Evolutionary conservation across 2,329 filamentous ascomycete genomes (phyloP).

Genomic region (Talaromyces atroroseus): DNA sequence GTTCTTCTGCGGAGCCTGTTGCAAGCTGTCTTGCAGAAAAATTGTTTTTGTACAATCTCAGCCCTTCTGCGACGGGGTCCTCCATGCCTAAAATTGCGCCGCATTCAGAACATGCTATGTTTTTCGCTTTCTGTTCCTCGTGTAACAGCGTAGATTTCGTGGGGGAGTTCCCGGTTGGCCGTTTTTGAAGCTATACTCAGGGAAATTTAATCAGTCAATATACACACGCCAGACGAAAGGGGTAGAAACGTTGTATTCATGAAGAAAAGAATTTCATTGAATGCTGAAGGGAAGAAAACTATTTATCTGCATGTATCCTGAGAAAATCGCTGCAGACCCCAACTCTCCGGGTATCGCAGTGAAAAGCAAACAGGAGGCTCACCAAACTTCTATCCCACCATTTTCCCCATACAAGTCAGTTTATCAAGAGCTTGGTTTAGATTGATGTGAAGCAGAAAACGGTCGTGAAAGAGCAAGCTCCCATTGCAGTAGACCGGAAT

Average conservation of each 20-base stretch:
- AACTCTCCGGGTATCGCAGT: conserved; percentile 1
- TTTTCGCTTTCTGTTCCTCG: conserved; percentile 15
- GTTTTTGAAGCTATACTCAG: not conserved
- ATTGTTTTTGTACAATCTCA: conserved; percentile 48
- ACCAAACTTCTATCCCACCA: not conserved
- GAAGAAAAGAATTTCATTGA: not conserved
- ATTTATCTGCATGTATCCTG: conserved; percentile 9
- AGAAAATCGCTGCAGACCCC: conserved; percentile 9
- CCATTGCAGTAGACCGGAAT: conserved; percentile 15
- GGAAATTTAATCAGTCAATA: not conserved
- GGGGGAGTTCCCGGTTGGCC: conserved; percentile 27
- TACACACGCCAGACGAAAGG: not conserved
- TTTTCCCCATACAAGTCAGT: not conserved
- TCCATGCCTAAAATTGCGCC: conserved; percentile 34
- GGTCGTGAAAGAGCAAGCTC: not conserved
- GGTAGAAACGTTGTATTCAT: not conserved
- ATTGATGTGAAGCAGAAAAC: not conserved
- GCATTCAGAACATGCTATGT: conserved; percentile 29
- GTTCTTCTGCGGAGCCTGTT: conserved; percentile 14
- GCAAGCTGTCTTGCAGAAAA: conserved; percentile 24
- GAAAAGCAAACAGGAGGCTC: conserved; percentile 7
- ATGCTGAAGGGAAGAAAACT: not conserved
- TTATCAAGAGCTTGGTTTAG: not conserved
- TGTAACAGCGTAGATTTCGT: conserved; percentile 22
- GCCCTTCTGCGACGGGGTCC: conserved; percentile 37